Evolutionary conservation across 345 rosid species (phyloP), one percentile per base, ranked within the genome.

Genomic region (Brassica cretica): DNA sequence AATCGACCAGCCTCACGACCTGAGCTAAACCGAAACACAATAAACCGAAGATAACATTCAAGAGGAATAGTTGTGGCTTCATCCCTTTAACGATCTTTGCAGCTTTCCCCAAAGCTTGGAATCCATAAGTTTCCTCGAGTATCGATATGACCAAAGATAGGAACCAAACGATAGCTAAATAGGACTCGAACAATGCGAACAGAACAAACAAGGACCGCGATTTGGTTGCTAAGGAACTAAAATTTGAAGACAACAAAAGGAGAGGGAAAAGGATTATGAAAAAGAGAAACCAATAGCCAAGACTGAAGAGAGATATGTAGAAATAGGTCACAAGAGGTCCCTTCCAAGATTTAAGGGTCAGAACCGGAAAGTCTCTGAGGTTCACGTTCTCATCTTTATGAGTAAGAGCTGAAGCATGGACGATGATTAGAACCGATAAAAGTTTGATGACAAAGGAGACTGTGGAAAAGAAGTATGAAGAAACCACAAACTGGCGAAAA

Each of bases 91-190:
- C 85, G n/a, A 91, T 75, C 82, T 64, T 58, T 58, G 82, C 84
- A 9, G 93, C 96, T 87, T 88, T 86, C 62, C 85, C 86, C 4
- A 91, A 66, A 21, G 89, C 89, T 80, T 82, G 85, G 10, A 84
- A 72, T 44, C 97, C 93, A 21, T 68, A 70, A 33, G 68, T 85
- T 6, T 86, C 83, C 64, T 88, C 97, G 5, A 88, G 73, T 14
- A 84, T 82, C 44, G 97, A 91, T 56, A 88, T 75, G 21, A 91
- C 86, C 35, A 86, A 1, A n/a, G 90, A 88, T 7, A 87, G 49
- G 30, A 21, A 25, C 97, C 89, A 91, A 18, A 68, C 81, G 2
- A 88, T 82, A 30, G 84, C 68, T 15, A 88, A n/a, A 68, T 84
- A 87, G 2, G 53, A 2, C 16, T 80, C 75, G 51, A 87, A 74